A percentile compares a stretch with the other conserved stretches of the same genome.
phyloP scores from a whole-genome alignment of 495 filamentous ascomycete species.

The Acidiella bohemica region DNA sequence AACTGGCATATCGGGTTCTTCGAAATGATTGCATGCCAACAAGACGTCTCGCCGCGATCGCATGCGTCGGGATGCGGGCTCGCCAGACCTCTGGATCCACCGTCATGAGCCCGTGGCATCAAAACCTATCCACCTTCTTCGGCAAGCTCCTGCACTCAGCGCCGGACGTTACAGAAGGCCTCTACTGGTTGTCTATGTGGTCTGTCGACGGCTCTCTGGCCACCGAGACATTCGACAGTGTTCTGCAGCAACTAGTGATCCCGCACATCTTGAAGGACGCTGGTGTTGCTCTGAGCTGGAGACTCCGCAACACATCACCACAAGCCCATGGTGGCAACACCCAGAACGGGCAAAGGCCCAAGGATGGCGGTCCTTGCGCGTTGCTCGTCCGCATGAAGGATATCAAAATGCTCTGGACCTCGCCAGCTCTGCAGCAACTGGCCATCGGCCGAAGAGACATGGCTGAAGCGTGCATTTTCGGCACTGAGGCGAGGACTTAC shows the following conservation, averaged over 20 bases:
- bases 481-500: slow-evolving; percentile 3
- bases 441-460: background rate
- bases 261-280: slow-evolving; percentile 6
- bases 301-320: slow-evolving; percentile 3
- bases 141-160: background rate
- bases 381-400: slow-evolving; percentile 3
- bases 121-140: slow-evolving; percentile 4
- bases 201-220: slow-evolving; percentile 5
- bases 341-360: background rate
- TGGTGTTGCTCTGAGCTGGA: slow-evolving; percentile 1
- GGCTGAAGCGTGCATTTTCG: background rate
- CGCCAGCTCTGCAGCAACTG: slow-evolving; percentile 2
- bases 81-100: background rate
- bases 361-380: slow-evolving; percentile 7
- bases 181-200: slow-evolving; percentile 10
- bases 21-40: too few relatives aligned
- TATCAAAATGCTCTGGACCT: slow-evolving; percentile 9
- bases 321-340: slow-evolving; percentile 6
- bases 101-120: slow-evolving; percentile 5
- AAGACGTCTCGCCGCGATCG: too few relatives aligned
- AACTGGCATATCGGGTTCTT: too few relatives aligned
- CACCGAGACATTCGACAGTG: slow-evolving; percentile 1
- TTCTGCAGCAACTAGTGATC: background rate
- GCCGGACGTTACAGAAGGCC: slow-evolving; percentile 1
- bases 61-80: too few relatives aligned